These are phyloP conservation scores for Termitomyces sp. DNA, from an alignment of 768 basidiomycete species.

Conservation along the genomic window DNA sequence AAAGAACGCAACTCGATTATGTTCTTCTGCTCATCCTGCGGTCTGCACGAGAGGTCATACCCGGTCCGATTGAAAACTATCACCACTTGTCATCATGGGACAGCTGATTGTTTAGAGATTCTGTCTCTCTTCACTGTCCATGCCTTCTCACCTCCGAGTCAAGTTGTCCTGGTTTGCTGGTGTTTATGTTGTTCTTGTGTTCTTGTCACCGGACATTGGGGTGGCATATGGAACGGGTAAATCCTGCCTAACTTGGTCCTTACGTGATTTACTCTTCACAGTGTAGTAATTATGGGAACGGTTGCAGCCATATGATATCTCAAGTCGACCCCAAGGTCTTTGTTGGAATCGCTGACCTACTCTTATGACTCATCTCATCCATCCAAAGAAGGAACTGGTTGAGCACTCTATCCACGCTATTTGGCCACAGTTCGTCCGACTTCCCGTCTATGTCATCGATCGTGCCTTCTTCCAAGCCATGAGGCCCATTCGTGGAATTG, in stretches of 20 bases:
- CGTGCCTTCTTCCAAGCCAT: neutral
- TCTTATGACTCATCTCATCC: neutral
- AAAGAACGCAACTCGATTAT: neutral
- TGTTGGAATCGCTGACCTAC: neutral
- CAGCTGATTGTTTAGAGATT: too few relatives aligned
- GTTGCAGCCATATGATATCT: neutral
- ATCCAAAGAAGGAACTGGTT: neutral
- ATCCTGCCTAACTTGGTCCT: neutral
- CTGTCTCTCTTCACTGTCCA: neutral
- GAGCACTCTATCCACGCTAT: too few relatives aligned
- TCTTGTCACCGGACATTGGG: slow-evolving; percentile 1
- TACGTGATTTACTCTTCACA: neutral
- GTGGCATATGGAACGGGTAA: neutral
- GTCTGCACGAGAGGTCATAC: neutral
- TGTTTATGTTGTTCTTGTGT: neutral
- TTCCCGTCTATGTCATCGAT: neutral
- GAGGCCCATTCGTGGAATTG: neutral
- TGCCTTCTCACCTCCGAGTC: neutral
- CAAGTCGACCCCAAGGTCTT: neutral
- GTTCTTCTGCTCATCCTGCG: neutral
- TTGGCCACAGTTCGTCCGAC: neutral
- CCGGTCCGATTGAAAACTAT: neutral
- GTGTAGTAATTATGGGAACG: neutral
- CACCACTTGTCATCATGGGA: too few relatives aligned
- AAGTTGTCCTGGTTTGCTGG: slow-evolving; percentile 7